Evolutionary conservation across 192 early-diverging fungal species (phyloP).

Genomic region (Coemansia sp.): DNA sequence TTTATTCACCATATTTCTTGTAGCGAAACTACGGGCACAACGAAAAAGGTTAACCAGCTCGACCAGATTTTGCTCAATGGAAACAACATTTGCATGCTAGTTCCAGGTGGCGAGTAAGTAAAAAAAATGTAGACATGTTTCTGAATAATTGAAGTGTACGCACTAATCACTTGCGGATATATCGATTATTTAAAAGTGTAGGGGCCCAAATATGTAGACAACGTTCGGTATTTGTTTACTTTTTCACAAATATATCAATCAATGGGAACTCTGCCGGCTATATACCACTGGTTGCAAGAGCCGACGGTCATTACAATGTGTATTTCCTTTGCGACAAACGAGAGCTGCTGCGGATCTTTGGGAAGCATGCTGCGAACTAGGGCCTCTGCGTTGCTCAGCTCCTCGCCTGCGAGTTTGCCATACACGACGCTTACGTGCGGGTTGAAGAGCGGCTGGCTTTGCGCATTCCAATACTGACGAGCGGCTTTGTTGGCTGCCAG

Average conservation of each 20-base stretch:
- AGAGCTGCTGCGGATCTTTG: conserved; percentile 14
- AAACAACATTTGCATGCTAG: conserved; percentile 96
- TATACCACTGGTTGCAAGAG: conserved; percentile 30
- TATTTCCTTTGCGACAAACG: conserved; percentile 30
- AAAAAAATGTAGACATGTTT: background rate
- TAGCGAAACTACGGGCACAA: conserved; percentile 72
- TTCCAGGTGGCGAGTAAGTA: conserved; percentile 50
- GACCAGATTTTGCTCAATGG: conserved; percentile 95
- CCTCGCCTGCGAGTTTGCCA: conserved; percentile 10
- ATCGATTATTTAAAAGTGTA: background rate
- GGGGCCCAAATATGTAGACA: background rate
- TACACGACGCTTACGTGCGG: conserved; percentile 48
- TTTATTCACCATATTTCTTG: conserved; percentile 55
- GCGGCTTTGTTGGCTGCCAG: conserved; percentile 25
- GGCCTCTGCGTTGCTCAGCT: conserved; percentile 1
- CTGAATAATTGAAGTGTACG: background rate
- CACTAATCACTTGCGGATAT: background rate
- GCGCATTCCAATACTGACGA: conserved; percentile 27
- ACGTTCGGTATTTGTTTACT: background rate
- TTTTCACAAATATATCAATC: background rate
- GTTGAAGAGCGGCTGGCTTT: conserved; percentile 14
- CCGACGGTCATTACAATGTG: conserved; percentile 30
- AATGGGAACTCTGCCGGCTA: conserved; percentile 28
- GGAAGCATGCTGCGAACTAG: conserved; percentile 19
- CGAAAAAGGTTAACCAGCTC: conserved; percentile 69